These are phyloP conservation scores for Alternaria angustiovoidea DNA, from an alignment of 2,329 filamentous ascomycete species.

Conservation along the genomic window DNA sequence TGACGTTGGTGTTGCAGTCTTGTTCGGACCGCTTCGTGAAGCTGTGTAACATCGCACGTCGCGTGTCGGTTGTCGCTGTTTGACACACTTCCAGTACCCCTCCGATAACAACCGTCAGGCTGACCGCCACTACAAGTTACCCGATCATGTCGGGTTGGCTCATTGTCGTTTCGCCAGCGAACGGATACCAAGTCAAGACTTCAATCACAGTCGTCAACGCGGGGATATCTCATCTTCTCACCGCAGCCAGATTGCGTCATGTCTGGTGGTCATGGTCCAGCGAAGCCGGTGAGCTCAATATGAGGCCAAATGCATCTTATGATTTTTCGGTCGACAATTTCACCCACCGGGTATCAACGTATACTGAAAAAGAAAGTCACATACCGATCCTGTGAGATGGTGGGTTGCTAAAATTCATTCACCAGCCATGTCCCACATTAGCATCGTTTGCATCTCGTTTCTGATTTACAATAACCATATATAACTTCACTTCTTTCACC, in stretches of 20 bases:
- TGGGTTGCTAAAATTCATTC: not conserved
- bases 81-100: not conserved
- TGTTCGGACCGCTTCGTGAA: not conserved
- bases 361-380: not conserved
- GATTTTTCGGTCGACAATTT: not conserved
- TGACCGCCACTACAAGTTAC: not conserved
- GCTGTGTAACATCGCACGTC: not conserved
- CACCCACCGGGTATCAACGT: not conserved
- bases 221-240: not conserved
- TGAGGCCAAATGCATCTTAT: not conserved
- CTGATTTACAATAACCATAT: constrained; percentile 4
- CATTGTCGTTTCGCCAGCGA: not conserved
- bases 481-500: constrained; percentile 8
- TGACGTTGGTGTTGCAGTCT: not conserved
- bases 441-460: not conserved
- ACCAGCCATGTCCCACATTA: not conserved
- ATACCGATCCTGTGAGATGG: not conserved
- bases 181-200: not conserved
- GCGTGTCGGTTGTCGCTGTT: not conserved
- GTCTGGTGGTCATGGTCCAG: not conserved
- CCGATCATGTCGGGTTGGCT: not conserved
- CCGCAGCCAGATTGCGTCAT: not conserved
- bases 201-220: not conserved
- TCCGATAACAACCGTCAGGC: not conserved
- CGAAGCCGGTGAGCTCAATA: not conserved